Evolutionary conservation across 2,329 filamentous ascomycete species (phyloP), one percentile per base, ranked within the genome.

Genomic region (Penicillium sp.): DNA sequence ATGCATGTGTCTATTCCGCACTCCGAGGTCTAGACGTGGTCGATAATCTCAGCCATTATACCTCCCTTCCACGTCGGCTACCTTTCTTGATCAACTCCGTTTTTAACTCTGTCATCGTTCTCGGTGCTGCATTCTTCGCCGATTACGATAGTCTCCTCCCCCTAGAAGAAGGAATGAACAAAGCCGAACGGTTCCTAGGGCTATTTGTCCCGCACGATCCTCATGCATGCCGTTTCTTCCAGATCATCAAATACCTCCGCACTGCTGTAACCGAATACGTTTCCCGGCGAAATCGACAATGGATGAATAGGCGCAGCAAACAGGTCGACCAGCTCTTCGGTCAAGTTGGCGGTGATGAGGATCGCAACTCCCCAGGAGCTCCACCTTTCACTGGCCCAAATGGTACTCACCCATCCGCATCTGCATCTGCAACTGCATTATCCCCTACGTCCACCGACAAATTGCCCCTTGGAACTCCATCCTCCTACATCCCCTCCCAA

Each of bases 51-150:
- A 57, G 73, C 4, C 62, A 61, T 1, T 70, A 68, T 1, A 56
- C 67, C 1, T 63, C 67, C 2, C 66, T 78, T 0, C 77, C 78
- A 0, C 76, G 74, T 30, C 68, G 77, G 1, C 61, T 79, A 4
- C 78, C 78, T 0, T 78, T 79, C 16, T 60, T 79, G 0, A 75
- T 79, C 5, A 80, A 79, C 46, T 76, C 75, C 1, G 71, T 76
- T 4, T 80, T 80, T 56, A 73, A 78, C 6, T 77, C 77, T 0
- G 75, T 75, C 0, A 62, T 80, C 0, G 77, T 79, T 0, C 66
- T 80, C 0, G 78, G 78, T 0, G 70, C 78, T 0, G 77, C 77
- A 0, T 70, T 74, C 25, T 79, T 80, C 47, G 76, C 75, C 0
- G 77, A 80, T 51, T 72, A 80, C 2, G 76, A 79, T 52, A 71